These are phyloP conservation scores for Spinellus fusiger DNA, from an alignment of 192 early-diverging fungal species.

Conservation along the genomic window DNA sequence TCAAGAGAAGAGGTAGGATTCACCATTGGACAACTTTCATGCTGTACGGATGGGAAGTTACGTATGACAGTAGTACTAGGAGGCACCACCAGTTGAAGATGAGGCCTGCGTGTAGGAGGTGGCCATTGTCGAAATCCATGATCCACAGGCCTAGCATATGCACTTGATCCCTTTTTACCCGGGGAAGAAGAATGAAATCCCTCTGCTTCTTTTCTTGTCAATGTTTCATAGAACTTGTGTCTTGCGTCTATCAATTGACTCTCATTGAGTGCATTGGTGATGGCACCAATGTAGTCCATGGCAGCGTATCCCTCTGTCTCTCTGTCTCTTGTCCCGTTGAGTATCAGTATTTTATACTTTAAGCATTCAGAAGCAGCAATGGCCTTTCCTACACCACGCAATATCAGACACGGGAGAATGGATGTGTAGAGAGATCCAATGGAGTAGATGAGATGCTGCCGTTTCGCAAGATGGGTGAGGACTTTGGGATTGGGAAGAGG, in stretches of 20 bases:
- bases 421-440: slow-evolving; percentile 74
- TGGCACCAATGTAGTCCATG: slow-evolving; percentile 61
- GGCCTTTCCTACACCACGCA: slow-evolving; percentile 58
- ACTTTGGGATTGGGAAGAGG: slow-evolving; percentile 59
- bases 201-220: background rate
- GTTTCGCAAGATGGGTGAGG: slow-evolving; percentile 37
- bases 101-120: slow-evolving; percentile 10
- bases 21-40: background rate
- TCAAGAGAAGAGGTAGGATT: background rate
- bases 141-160: slow-evolving; percentile 21
- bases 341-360: slow-evolving; percentile 58
- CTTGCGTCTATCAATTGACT: slow-evolving; percentile 32
- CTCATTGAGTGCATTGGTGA: slow-evolving; percentile 61
- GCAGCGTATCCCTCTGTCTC: slow-evolving; percentile 67
- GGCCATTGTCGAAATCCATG: slow-evolving; percentile 29
- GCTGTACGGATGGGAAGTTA: background rate
- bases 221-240: slow-evolving; percentile 19
- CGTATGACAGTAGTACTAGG: background rate
- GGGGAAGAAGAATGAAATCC: background rate
- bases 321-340: slow-evolving; percentile 65
- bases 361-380: slow-evolving; percentile 47
- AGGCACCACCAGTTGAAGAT: background rate
- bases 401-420: slow-evolving; percentile 64
- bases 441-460: slow-evolving; percentile 58
- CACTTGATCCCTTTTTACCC: background rate